Base-by-base conservation (phyloP, 1,284 basidiomycete genomes). In the Ganoderma lingzhi region DNA sequence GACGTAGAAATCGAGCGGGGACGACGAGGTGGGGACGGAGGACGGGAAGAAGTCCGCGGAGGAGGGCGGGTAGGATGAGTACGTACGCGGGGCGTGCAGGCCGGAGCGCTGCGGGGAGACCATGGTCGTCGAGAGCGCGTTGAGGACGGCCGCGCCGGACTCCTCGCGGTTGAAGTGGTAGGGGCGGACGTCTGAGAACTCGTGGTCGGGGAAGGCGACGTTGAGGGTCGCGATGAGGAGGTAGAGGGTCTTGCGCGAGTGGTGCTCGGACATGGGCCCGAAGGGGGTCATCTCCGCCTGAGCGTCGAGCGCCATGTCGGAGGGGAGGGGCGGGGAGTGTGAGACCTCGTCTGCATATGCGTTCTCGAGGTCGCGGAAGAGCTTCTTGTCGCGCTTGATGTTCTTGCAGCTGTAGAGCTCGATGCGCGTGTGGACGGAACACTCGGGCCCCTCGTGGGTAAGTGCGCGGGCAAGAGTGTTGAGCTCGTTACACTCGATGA, bases 391-490 rank as follows among this genome's bases (percentile, higher is more conserved):
- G 79, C 95, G 94, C 75, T 95, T 95, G 81, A 98, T 93, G 78
- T 96, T 94, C 87, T 99, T 99, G 89, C 96, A 97, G 76, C 94
- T 96, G 85, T 99, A 99, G 0, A 96, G 96, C 82, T 99, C 97
- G 80, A 99, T 92, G 74, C 96, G 91, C 48, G 96, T 97, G 80
- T 95, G 92, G 23, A 98, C 95, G 37, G 92, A 90, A 80, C 95
- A 96, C 82, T 98, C 96, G 62, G 94, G 91, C 6, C 95, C 93
- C 72, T 95, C 91, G 80, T 94, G 91, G 12, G 90, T 93, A 60
- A 97, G 90, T n/a, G 93, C 90, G 75, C 91, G 88, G 0, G 95
- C 93, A 68, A 97, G 89, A 67, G 88, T 88, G 32, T 91, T 89
- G 37, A 97, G 87, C 68, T 93, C 88, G 44, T 95, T 94, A 66